phyloP scores from a whole-genome alignment of 2,329 filamentous ascomycete species.

The Chalara sp. region DNA sequence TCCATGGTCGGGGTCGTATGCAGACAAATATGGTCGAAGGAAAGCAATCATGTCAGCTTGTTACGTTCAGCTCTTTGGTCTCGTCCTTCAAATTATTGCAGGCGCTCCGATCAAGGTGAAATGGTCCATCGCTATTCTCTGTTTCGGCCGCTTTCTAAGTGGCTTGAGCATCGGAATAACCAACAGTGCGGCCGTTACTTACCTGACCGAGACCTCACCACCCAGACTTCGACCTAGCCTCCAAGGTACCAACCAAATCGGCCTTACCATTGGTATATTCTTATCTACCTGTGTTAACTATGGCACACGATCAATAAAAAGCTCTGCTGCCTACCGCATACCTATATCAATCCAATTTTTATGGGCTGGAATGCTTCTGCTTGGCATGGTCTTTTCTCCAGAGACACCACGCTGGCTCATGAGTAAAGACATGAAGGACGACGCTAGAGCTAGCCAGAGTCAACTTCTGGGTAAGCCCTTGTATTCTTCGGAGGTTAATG shows the following conservation, averaged over 20 bases:
- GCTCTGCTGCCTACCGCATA: neutral
- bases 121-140: neutral
- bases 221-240: neutral
- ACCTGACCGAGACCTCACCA: neutral
- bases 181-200: neutral
- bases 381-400: neutral
- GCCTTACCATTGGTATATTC: neutral
- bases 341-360: neutral
- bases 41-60: neutral
- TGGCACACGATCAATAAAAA: neutral
- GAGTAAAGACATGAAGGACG: neutral
- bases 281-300: neutral
- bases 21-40: neutral
- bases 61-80: neutral
- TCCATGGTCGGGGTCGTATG: neutral
- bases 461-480: conserved; percentile 65
- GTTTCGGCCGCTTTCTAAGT: neutral
- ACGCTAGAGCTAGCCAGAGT: conserved; percentile 42
- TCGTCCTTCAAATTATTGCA: neutral
- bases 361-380: neutral
- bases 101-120: neutral
- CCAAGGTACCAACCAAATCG: neutral
- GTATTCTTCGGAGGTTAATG: conserved; percentile 43
- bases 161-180: neutral
- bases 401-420: neutral